phyloP scores from a whole-genome alignment of 2,329 filamentous ascomycete genomes.

The Ophiostoma angusticollis region DNA sequence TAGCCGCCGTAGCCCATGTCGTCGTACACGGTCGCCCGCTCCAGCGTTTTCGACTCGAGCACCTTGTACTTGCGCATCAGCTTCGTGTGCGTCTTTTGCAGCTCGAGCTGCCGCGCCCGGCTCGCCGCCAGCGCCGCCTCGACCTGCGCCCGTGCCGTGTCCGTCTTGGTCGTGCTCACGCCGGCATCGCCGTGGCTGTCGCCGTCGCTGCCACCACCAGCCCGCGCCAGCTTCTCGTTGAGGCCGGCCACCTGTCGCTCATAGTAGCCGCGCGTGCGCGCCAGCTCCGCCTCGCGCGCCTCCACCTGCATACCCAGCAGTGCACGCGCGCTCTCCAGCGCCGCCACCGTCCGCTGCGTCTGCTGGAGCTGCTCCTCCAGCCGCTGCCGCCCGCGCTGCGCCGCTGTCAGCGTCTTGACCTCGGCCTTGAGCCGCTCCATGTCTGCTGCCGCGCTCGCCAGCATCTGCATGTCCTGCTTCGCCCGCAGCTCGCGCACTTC shows the following conservation, averaged over 20 bases:
- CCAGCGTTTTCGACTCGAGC: slow-evolving; percentile 27
- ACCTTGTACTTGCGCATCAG: slow-evolving; percentile 39
- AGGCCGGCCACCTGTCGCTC: slow-evolving; percentile 35
- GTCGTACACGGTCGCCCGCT: slow-evolving; percentile 5
- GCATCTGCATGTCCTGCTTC: slow-evolving; percentile 36
- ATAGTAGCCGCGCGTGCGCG: slow-evolving; percentile 30
- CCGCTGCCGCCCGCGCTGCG: slow-evolving; percentile 50
- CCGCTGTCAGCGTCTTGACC: slow-evolving; percentile 45
- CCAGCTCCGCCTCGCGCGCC: slow-evolving; percentile 35
- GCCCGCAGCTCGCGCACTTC: slow-evolving; percentile 55
- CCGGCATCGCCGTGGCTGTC: slow-evolving; percentile 8
- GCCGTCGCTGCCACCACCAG: slow-evolving; percentile 16
- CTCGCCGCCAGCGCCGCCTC: slow-evolving; percentile 37
- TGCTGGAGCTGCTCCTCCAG: slow-evolving; percentile 47
- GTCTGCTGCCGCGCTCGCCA: slow-evolving; percentile 43
- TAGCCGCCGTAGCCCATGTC: slow-evolving; percentile 21
- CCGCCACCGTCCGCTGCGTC: slow-evolving; percentile 43
- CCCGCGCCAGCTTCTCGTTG: slow-evolving; percentile 31
- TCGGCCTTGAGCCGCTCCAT: slow-evolving; percentile 46
- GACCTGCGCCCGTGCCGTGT: slow-evolving; percentile 28
- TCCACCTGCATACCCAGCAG: slow-evolving; percentile 45
- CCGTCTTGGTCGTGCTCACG: slow-evolving; percentile 18
- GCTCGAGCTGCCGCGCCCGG: slow-evolving; percentile 38
- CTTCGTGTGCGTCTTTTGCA: slow-evolving; percentile 38
- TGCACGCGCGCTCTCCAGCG: slow-evolving; percentile 46